Evolutionary conservation across 352 stramenopile species (phyloP).

Genomic region (Phytophthora cryptogea): DNA sequence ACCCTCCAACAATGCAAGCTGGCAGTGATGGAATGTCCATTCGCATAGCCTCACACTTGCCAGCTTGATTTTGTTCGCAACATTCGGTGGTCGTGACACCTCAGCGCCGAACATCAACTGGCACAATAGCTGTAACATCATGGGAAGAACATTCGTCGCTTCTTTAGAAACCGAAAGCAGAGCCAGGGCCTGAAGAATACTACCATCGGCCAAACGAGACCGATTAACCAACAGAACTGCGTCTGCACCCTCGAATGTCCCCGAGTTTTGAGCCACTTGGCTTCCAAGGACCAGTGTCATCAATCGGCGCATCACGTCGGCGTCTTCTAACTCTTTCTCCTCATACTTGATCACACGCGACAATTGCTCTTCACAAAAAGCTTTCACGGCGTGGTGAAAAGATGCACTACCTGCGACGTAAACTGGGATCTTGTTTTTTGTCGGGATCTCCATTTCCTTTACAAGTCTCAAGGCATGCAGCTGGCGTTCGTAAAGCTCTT

Average conservation of each 20-base stretch:
- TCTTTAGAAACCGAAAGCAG: slow-evolving; percentile 57
- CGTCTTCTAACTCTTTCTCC: slow-evolving; percentile 47
- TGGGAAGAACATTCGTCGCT: slow-evolving; percentile 58
- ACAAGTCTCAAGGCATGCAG: slow-evolving; percentile 63
- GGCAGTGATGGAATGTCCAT: slow-evolving; percentile 62
- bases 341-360: slow-evolving; percentile 69
- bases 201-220: slow-evolving; percentile 53
- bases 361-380: slow-evolving; percentile 71
- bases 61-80: slow-evolving; percentile 70
- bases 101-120: slow-evolving; percentile 79
- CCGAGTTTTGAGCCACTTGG: slow-evolving; percentile 46
- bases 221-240: slow-evolving; percentile 52
- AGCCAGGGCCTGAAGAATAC: slow-evolving; percentile 57
- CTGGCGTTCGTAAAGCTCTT: slow-evolving; percentile 64
- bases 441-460: slow-evolving; percentile 51
- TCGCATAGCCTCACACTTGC: slow-evolving; percentile 58
- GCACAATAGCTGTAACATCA: slow-evolving; percentile 75
- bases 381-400: slow-evolving; percentile 69
- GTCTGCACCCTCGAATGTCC: slow-evolving; percentile 44
- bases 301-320: slow-evolving; percentile 38
- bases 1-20: slow-evolving; percentile 42
- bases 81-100: slow-evolving; percentile 43
- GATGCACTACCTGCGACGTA: slow-evolving; percentile 66
- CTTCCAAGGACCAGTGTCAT: slow-evolving; percentile 69
- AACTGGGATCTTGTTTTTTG: slow-evolving; percentile 45